phyloP scores from a whole-genome alignment of 73 alveolate species.

The Paramecium biaurelia region DNA sequence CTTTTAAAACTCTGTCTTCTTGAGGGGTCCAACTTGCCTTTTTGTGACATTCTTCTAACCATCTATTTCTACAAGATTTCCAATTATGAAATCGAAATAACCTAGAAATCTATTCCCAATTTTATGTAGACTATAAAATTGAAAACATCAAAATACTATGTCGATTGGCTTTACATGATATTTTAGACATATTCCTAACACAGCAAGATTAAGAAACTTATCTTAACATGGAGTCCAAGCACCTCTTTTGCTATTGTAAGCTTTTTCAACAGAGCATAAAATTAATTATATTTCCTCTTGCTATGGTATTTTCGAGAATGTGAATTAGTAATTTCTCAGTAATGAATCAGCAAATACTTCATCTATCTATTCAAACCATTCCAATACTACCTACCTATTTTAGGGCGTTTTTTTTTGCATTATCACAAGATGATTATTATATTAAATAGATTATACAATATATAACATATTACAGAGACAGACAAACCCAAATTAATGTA shows the following conservation, averaged over 20 bases:
- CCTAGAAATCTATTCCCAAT: background rate
- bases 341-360: background rate
- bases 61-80: slow-evolving; percentile 28
- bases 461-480: background rate
- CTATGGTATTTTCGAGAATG: background rate
- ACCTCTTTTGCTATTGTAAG: background rate
- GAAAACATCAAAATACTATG: background rate
- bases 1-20: background rate
- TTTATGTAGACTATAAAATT: background rate
- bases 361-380: background rate
- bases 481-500: background rate
- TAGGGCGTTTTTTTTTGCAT: background rate
- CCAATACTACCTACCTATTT: background rate
- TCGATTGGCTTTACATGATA: background rate
- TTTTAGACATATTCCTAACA: background rate
- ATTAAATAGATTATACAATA: background rate
- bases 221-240: background rate
- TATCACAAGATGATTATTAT: background rate
- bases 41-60: background rate
- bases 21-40: slow-evolving; percentile 4
- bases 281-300: background rate
- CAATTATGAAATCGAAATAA: slow-evolving; percentile 17
- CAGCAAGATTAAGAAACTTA: background rate
- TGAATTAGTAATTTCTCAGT: background rate
- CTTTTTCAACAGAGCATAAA: background rate